Conservation (phyloP, 345 rosid species). For the Pistacia integerrima region DNA sequence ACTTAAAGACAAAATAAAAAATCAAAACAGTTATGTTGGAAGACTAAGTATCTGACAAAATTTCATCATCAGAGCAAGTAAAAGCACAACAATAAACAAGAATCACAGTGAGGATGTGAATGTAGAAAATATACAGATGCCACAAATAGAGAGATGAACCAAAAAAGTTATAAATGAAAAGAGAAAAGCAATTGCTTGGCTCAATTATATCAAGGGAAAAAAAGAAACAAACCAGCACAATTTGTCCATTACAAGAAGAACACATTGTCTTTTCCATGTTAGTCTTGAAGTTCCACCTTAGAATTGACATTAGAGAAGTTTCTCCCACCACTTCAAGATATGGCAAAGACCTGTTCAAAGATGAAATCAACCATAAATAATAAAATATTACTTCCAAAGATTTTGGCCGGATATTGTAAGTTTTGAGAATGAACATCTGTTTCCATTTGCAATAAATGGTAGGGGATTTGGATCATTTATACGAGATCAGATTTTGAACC, state of each 20-base stretch:
- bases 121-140: background rate
- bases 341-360: constrained; percentile 70
- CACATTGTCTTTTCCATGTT: constrained; percentile 66
- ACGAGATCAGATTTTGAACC: constrained; percentile 2
- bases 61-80: too few relatives aligned
- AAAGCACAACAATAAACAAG: too few relatives aligned
- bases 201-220: background rate
- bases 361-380: constrained; percentile 11
- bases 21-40: too few relatives aligned
- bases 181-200: background rate
- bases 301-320: constrained; percentile 61
- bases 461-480: background rate
- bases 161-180: background rate
- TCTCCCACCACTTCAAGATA: constrained; percentile 69
- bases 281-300: constrained; percentile 77
- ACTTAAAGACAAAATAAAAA: background rate
- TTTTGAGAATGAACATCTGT: background rate
- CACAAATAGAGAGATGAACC: background rate
- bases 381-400: constrained; percentile 7
- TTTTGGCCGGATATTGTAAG: background rate
- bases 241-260: constrained; percentile 57
- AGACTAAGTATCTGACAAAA: too few relatives aligned
- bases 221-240: constrained; percentile 56
- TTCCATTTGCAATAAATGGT: background rate
- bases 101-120: too few relatives aligned